Evolutionary conservation across 768 basidiomycete genomes (phyloP).

Genomic region (Leccinum rimulosum): DNA sequence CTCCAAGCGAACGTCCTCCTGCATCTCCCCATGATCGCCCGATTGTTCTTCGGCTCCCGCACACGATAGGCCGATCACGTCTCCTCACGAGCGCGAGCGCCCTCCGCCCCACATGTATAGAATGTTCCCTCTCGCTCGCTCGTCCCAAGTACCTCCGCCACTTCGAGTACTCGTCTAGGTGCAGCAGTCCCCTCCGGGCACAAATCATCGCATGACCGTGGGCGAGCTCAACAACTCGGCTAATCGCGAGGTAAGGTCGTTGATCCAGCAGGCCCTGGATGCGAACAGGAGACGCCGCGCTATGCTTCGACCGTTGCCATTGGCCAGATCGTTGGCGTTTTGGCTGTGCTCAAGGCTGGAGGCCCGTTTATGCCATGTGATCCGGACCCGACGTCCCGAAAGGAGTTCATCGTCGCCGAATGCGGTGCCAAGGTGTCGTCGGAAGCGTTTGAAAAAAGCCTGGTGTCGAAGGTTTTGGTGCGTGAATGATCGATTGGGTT

Average conservation of each 20-base stretch:
- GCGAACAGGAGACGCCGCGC: constrained; percentile 21
- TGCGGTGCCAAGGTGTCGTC: constrained; percentile 22
- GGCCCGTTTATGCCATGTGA: constrained; percentile 22
- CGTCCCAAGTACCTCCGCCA: constrained; percentile 13
- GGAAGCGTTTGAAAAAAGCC: constrained; percentile 19
- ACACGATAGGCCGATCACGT: constrained; percentile 21
- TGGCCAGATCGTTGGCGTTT: constrained; percentile 26
- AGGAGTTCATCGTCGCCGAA: constrained; percentile 27
- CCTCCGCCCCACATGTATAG: constrained; percentile 22
- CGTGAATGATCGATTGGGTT: background rate
- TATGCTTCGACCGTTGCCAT: constrained; percentile 31
- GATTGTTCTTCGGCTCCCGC: constrained; percentile 19
- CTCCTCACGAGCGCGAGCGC: constrained; percentile 27
- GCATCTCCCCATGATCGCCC: constrained; percentile 23
- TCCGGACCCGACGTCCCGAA: constrained; percentile 28
- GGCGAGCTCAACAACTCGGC: constrained; percentile 26
- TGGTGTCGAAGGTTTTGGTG: constrained; percentile 25
- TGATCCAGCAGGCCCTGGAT: constrained; percentile 25
- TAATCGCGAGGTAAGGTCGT: constrained; percentile 32
- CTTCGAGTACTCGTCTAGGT: constrained; percentile 8
- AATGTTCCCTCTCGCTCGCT: constrained; percentile 20
- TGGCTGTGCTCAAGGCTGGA: constrained; percentile 34
- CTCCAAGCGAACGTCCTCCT: constrained; percentile 23
- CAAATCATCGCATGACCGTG: constrained; percentile 20
- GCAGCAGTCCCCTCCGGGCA: constrained; percentile 27